Conservation (phyloP, 2,329 filamentous ascomycete genomes). For the Colletotrichum sublineola region DNA sequence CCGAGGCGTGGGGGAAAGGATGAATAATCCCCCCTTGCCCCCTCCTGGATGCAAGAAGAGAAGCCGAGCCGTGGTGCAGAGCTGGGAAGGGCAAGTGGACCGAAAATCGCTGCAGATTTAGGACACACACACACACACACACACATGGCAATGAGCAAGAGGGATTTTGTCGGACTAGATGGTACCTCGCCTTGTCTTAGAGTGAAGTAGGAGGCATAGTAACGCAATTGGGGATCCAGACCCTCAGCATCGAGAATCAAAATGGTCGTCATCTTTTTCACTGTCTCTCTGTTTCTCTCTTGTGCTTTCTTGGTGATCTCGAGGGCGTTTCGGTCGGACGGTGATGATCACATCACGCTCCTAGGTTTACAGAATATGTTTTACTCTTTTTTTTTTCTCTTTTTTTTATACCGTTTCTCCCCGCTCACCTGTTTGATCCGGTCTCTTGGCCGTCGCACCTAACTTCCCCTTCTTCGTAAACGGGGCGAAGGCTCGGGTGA, state of each 20-base stretch:
- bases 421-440: background rate
- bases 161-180: background rate
- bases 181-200: background rate
- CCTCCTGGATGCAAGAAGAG: background rate
- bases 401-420: background rate
- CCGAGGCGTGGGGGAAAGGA: background rate
- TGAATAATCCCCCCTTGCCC: background rate
- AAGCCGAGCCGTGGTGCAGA: background rate
- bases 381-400: background rate
- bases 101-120: background rate
- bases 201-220: background rate
- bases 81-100: background rate
- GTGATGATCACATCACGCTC: background rate
- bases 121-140: background rate
- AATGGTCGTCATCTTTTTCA: background rate
- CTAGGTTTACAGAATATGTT: background rate
- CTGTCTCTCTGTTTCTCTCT: background rate
- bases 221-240: background rate
- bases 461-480: background rate
- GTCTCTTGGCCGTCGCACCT: constrained; percentile 7
- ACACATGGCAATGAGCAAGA: background rate
- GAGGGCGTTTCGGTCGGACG: background rate
- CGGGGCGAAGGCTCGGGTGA: background rate
- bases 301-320: background rate
- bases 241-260: background rate